phyloP scores from a whole-genome alignment of 2,329 filamentous ascomycete species.

The Metarhizium guizhouense region DNA sequence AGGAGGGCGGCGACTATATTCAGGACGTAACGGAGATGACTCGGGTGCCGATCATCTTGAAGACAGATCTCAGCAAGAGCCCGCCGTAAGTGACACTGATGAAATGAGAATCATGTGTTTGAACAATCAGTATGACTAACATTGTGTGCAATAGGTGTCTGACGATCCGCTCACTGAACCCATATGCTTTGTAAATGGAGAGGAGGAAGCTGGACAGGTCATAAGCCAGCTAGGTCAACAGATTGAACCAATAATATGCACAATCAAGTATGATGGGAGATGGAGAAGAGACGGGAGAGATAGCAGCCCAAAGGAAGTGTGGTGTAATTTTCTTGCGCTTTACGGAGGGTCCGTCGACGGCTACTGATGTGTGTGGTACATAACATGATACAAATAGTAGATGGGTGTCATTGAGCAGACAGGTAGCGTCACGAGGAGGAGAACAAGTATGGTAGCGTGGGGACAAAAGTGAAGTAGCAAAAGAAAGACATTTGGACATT shows the following conservation, averaged over 20 bases:
- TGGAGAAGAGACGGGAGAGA: slow-evolving; percentile 1
- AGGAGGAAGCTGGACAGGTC: neutral
- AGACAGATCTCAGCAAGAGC: slow-evolving; percentile 97
- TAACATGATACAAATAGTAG: slow-evolving; percentile 9
- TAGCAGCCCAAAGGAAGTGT: slow-evolving; percentile 4
- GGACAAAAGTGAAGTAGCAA: slow-evolving; percentile 8
- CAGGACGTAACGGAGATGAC: slow-evolving; percentile 99
- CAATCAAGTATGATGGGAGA: neutral
- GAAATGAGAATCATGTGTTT: neutral
- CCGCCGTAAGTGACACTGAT: slow-evolving; percentile 73
- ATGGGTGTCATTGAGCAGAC: slow-evolving; percentile 4
- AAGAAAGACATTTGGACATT: neutral
- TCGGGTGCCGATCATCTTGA: slow-evolving; percentile 91
- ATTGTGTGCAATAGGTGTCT: slow-evolving; percentile 48
- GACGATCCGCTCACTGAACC: slow-evolving; percentile 77
- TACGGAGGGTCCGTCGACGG: neutral
- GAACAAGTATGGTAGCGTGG: slow-evolving; percentile 5
- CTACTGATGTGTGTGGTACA: slow-evolving; percentile 12
- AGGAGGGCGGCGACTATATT: slow-evolving; percentile 92
- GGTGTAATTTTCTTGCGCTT: slow-evolving; percentile 1
- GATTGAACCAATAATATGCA: slow-evolving; percentile 4
- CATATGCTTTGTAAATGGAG: slow-evolving; percentile 51
- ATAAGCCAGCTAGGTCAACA: neutral
- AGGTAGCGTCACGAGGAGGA: neutral
- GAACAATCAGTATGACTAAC: neutral